A percentile compares a stretch with the other conserved stretches of the same genome.
These are phyloP conservation scores for Lentinula novae-zelandiae DNA, from an alignment of 1,284 basidiomycete species.

Conservation along the genomic window DNA sequence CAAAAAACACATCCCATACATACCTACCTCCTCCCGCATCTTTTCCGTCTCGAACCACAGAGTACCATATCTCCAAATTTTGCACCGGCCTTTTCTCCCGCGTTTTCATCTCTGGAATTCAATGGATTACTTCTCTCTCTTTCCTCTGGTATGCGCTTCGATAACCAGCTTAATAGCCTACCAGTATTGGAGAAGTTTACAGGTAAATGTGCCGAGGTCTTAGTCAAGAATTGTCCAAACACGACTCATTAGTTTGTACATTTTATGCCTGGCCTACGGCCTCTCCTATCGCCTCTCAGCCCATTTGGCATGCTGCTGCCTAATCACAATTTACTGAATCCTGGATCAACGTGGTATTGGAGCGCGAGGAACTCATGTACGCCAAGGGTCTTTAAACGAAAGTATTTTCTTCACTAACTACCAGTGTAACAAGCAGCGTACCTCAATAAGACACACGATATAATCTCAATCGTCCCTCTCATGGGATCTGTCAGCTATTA, in stretches of 20 bases:
- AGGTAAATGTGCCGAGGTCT: too few relatives aligned
- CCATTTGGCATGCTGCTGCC: background rate
- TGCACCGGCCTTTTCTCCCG: too few relatives aligned
- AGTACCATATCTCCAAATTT: too few relatives aligned
- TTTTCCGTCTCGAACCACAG: too few relatives aligned
- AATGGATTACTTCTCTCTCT: too few relatives aligned
- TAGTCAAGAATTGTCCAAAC: background rate
- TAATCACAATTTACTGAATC: conserved; percentile 11
- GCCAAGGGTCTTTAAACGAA: background rate
- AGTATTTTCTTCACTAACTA: background rate
- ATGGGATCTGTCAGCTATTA: conserved; percentile 18
- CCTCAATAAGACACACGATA: conserved; percentile 22
- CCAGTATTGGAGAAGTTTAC: too few relatives aligned
- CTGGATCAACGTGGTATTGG: conserved; percentile 20
- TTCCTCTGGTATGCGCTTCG: too few relatives aligned
- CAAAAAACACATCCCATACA: too few relatives aligned
- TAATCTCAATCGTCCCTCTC: conserved; percentile 23
- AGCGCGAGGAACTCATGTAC: conserved; percentile 17
- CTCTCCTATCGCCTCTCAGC: background rate
- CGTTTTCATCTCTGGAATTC: too few relatives aligned
- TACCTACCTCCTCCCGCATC: too few relatives aligned
- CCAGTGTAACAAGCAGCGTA: conserved; percentile 17
- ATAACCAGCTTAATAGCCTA: too few relatives aligned
- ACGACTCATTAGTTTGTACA: background rate
- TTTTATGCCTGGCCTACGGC: background rate